These are phyloP conservation scores for Hemisphaericaspora xylanilytica DNA, from an alignment of 1,139 yeast species.

Conservation along the genomic window DNA sequence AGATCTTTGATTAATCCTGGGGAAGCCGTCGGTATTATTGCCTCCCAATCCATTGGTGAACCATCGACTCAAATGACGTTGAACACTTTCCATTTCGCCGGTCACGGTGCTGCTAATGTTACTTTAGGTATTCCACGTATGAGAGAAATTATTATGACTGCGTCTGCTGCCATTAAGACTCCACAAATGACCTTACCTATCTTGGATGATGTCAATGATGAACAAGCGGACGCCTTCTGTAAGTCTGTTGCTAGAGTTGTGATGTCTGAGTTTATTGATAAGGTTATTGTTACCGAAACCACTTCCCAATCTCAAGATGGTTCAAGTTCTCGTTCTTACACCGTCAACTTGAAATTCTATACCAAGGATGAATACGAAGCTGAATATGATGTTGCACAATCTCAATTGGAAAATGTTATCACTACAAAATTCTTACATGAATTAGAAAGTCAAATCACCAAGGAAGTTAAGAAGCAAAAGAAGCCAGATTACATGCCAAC, in stretches of 20 bases:
- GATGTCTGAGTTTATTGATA: conserved; percentile 85
- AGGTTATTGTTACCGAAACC: conserved; percentile 84
- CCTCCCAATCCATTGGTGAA: conserved; percentile 98
- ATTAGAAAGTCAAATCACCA: conserved; percentile 70
- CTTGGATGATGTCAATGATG: conserved; percentile 72
- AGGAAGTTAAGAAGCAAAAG: conserved; percentile 83
- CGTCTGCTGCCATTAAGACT: conserved; percentile 89
- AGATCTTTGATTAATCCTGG: conserved; percentile 94
- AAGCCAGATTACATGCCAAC: conserved; percentile 55
- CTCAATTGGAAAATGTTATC: conserved; percentile 71
- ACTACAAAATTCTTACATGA: conserved; percentile 62
- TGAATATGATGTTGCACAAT: conserved; percentile 85
- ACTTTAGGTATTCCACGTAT: conserved; percentile 99
- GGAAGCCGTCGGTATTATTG: conserved; percentile 97
- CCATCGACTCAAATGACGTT: conserved; percentile 99
- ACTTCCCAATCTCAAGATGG: conserved; percentile 57
- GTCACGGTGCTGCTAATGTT: conserved; percentile 99
- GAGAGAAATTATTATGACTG: conserved; percentile 99
- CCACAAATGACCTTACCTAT: conserved; percentile 98
- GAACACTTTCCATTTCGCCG: conserved; percentile 99
- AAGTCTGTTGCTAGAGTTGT: conserved; percentile 83
- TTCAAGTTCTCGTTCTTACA: conserved; percentile 67
- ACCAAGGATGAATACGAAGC: conserved; percentile 72
- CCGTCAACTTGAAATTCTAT: conserved; percentile 72
- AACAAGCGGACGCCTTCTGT: conserved; percentile 89